Evolutionary conservation across 139 green algal genomes (phyloP), one percentile per base, ranked within the genome.

Genomic region (Spirogloea muscicola): DNA sequence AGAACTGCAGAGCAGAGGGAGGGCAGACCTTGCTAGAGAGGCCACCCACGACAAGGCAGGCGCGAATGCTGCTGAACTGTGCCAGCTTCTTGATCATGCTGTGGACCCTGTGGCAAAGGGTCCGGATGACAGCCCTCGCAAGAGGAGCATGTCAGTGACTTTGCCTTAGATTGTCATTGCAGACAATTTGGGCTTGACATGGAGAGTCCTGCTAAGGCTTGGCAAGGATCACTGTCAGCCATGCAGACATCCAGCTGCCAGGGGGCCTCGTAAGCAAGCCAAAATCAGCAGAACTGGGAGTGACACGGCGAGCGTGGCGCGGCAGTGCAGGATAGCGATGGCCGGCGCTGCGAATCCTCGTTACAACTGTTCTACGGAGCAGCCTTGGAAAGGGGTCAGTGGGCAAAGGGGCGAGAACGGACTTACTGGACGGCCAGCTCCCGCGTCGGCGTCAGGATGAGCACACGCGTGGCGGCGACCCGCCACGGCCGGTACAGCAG

Each of bases 21-120:
- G 25, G 10, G 61, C 61, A 18, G 40, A 79, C 70, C 74, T 82
- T 82, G 10, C 51, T 44, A 0, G 86, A 92, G 9, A 99, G 87
- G 10, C 94, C 94, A 0, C 94, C 94, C 70, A 99, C 93, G 7
- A 97, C 89, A 68, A 98, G 86, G 1, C 89, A 90, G 10, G 76
- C 84, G 10, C 86, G 84, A 7, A 98, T 81, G 83, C 96, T 91
- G 0, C 92, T 97, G 78, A 91, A 96, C 87, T 97, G 91, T 0
- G 88, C 93, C 68, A 99, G 85, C 72, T 91, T 91, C 59, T 90
- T 48, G 5, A 92, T 87, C 92, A 99, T 97, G 59, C 79, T 88
- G 77, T 98, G 93, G 25, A 97, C 88, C 86, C 95, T 87, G 27
- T 43, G 4, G 49, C 49, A 60, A 9, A 18, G n/a, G n/a, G n/a